Evolutionary conservation across 176 grass and related monocot species (phyloP), one percentile per base, ranked within the genome.

Genomic region (Cocos nucifera): DNA sequence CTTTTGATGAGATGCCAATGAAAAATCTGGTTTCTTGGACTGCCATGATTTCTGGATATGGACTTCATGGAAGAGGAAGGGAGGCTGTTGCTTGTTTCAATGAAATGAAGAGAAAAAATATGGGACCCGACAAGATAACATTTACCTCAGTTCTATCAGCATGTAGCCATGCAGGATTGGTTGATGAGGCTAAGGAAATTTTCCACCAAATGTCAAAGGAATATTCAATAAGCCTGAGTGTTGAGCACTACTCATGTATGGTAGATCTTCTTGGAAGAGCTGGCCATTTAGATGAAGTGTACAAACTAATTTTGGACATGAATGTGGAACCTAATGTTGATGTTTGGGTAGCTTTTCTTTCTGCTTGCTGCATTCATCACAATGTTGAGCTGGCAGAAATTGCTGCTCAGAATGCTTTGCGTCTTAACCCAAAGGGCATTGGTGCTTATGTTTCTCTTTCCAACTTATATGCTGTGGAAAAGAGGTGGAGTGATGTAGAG

Each of bases 91-190:
- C 62, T 54, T 55, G 84, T 24, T 89, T 76, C 57, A 15, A 15
- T 14, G 48, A 70, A 4, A 85, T 89, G 86, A 73, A 73, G 54
- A 27, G 61, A 56, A 60, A 70, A 2, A 59, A 75, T 49, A 62
- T 89, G 4, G 3, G 16, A 48, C 82, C 82, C 17, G 84, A 89
- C 3, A 73, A 70, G 63, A 61, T 89, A 22, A 82, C 86, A 8
- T 85, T 85, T 24, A 65, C 75, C 0, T 82, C 86, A 0, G 60
- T 79, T 56, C 53, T 89, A 54, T 82, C 75, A 39, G 68, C 86
- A 61, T 89, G 86, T 19, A 82, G 78, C 55, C 82, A 89, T 52
- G 67, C 82, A 2, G 67, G 78, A 29, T 49, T 89, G 20, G 75
- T 89, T 23, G 48, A 58, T 29, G 72, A 89, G 68, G 86, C 75